These are phyloP conservation scores for Haberlea rhodopensis DNA, from an alignment of 257 asterid genomes.

Conservation along the genomic window DNA sequence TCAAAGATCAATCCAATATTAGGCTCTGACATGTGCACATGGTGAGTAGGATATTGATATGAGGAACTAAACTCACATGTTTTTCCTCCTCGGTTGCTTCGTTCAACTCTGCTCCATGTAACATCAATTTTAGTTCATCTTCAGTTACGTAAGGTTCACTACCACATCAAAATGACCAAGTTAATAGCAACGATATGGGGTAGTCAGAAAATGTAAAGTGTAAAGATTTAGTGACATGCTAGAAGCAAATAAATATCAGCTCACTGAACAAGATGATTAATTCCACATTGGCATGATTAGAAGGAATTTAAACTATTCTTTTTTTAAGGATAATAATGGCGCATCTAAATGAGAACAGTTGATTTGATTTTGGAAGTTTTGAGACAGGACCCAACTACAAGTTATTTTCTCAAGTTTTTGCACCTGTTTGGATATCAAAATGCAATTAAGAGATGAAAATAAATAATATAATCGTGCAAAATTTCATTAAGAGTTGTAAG, in stretches of 20 bases:
- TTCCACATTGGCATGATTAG: no score
- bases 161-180: slow-evolving; percentile 30
- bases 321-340: no score
- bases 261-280: slow-evolving; percentile 11
- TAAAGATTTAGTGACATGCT: slow-evolving; percentile 17
- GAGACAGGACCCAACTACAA: neutral
- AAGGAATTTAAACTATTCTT: no score
- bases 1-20: no score
- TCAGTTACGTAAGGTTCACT: no score
- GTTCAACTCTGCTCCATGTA: slow-evolving; percentile 96
- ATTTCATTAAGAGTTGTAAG: slow-evolving; percentile 5
- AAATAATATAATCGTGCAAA: neutral
- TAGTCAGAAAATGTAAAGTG: slow-evolving; percentile 12
- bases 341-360: no score
- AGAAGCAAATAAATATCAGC: slow-evolving; percentile 5
- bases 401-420: no score
- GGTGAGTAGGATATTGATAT: slow-evolving; percentile 3
- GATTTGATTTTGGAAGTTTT: no score
- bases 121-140: no score
- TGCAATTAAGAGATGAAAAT: slow-evolving; percentile 10
- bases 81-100: slow-evolving; percentile 99
- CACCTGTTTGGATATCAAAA: no score
- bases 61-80: slow-evolving; percentile 54
- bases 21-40: slow-evolving; percentile 3
- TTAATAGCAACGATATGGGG: slow-evolving; percentile 14